These are phyloP conservation scores for Aspergillus udagawae DNA, from an alignment of 2,329 filamentous ascomycete species.

Conservation along the genomic window DNA sequence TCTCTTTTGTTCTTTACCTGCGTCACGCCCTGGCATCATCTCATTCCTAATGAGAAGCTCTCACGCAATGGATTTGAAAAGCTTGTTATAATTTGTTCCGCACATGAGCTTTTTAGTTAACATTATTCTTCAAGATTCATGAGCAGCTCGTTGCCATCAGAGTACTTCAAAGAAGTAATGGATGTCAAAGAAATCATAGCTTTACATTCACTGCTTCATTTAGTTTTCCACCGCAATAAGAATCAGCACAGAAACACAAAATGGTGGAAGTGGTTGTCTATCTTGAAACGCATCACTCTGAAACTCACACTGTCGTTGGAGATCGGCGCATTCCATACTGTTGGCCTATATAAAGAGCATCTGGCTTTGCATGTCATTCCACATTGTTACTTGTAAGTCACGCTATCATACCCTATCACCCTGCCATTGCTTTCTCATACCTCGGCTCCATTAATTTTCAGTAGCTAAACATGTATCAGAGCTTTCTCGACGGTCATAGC, in stretches of 20 bases:
- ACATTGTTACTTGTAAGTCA: slow-evolving; percentile 39
- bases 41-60: neutral
- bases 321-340: slow-evolving; percentile 19
- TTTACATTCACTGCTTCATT: slow-evolving; percentile 52
- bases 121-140: neutral
- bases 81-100: neutral
- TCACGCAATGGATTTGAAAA: neutral
- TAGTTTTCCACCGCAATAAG: slow-evolving; percentile 77
- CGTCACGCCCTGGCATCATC: neutral
- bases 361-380: slow-evolving; percentile 35
- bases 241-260: slow-evolving; percentile 80
- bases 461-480: slow-evolving; percentile 19
- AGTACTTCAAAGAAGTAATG: slow-evolving; percentile 15
- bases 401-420: neutral
- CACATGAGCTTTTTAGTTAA: neutral
- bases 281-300: slow-evolving; percentile 64
- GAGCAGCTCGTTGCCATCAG: neutral
- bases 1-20: neutral
- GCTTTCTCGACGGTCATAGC: slow-evolving; percentile 65
- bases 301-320: slow-evolving; percentile 50
- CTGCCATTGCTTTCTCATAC: neutral
- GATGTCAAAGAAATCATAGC: slow-evolving; percentile 26
- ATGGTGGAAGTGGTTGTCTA: slow-evolving; percentile 75
- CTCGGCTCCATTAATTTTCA: neutral
- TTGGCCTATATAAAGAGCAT: slow-evolving; percentile 28